Percentiles rank a stretch among this genome's conserved stretches.
Conservation (phyloP, 768 basidiomycete species). For the Lactarius deliciosus region DNA sequence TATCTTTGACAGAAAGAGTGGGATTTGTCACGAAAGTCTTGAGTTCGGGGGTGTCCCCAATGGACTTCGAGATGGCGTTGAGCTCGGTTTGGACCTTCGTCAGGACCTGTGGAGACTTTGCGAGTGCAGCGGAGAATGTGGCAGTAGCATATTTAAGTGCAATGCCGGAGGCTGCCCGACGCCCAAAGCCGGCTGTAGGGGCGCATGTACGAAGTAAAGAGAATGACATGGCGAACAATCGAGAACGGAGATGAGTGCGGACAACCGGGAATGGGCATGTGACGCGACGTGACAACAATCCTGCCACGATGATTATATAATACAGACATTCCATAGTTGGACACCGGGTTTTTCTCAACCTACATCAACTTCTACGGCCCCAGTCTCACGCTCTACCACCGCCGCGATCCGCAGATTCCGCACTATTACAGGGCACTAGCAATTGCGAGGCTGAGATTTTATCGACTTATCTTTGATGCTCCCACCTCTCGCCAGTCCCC, state of each 20-base stretch:
- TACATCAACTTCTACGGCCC: background rate
- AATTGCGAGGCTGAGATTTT: background rate
- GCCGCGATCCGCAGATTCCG: background rate
- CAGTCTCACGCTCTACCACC: background rate
- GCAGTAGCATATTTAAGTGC: slow-evolving; percentile 85
- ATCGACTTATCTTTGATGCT: background rate
- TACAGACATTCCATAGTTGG: background rate
- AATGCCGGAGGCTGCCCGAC: slow-evolving; percentile 73
- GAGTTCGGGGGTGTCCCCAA: slow-evolving; percentile 65
- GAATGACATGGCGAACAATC: slow-evolving; percentile 55
- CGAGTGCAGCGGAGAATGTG: slow-evolving; percentile 75
- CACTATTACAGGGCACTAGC: background rate
- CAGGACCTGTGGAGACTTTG: slow-evolving; percentile 80
- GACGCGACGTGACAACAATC: background rate
- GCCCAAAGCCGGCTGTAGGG: slow-evolving; percentile 51
- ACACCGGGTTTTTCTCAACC: background rate
- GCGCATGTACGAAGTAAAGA: slow-evolving; percentile 53
- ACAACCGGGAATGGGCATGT: background rate
- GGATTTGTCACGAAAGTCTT: slow-evolving; percentile 83
- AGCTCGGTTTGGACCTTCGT: slow-evolving; percentile 87
- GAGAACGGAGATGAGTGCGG: background rate
- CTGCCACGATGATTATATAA: background rate
- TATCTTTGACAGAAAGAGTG: slow-evolving; percentile 80
- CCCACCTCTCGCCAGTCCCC: background rate
- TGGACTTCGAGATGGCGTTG: slow-evolving; percentile 61